Base-by-base conservation (phyloP, 2,329 filamentous ascomycete species). In the Talaromyces sp. region DNA sequence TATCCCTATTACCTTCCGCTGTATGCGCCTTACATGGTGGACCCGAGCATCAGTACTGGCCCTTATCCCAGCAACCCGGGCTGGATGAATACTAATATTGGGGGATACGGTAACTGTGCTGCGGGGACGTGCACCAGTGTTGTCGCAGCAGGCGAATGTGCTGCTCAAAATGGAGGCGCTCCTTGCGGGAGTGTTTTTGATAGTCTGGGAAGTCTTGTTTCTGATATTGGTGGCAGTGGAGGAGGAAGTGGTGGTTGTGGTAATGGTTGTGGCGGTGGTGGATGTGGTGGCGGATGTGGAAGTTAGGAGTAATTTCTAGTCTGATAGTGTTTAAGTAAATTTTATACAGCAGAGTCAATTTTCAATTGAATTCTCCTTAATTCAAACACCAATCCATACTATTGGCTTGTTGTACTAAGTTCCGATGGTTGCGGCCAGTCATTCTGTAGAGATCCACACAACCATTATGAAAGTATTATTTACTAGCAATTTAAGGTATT, bases 51-150 rank as follows among this genome's bases (percentile, higher is more conserved):
- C 22, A 74, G 71, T 33, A 70, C 71, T 15, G 73, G 70, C 44
- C 71, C 77, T 33, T 83, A 82, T 65, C 69, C 77, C 2, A 69
- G 70, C 17, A 78, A 80, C 59, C 81, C 81, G 11, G 69, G 70
- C 2, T 83, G 79, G 64, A 78, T 80, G 73, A 77, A 71, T 62
- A 64, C 75, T 7, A 68, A 64, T 0, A 28, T 69, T 3, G 80
- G 80, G 0, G 76, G 70, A n/a, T 65, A 67, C 27, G 82, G 82
- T 0, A 80, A 79, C 61, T 85, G 83, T 65, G 78, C 73, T 47
- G 73, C 74, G 1, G 81, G 83, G 5, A 75, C 75, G 0, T 75
- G 75, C 62, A 72, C 71, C 17, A 73, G 69, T 30, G 80, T 76
- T 1, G 78, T 76, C 9, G 81, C 79, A 13, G 44, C 4, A 27